These are phyloP conservation scores for Termitomyces heimii DNA, from an alignment of 768 basidiomycete genomes.

Conservation along the genomic window DNA sequence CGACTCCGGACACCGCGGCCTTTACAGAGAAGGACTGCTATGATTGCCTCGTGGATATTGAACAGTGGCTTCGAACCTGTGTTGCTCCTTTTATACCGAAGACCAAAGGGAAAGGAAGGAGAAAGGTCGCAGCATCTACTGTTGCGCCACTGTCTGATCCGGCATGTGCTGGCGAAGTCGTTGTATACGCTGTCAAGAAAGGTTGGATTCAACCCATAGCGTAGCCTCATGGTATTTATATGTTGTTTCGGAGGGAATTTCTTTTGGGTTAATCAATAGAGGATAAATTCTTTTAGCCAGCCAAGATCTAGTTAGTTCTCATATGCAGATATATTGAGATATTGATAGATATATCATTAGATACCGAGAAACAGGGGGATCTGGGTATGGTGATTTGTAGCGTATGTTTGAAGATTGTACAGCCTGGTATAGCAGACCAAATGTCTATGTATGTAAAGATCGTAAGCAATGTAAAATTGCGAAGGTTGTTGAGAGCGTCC, in stretches of 20 bases:
- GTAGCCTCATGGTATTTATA: not conserved
- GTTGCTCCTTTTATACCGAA: slow-evolving; percentile 30
- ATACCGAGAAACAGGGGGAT: not conserved
- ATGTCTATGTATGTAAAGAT: not conserved
- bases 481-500: not conserved
- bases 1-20: slow-evolving; percentile 25
- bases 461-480: not conserved
- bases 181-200: slow-evolving; percentile 51
- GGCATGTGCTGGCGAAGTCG: slow-evolving; percentile 53
- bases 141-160: slow-evolving; percentile 20
- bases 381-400: not conserved
- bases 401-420: slow-evolving; percentile 1
- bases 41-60: slow-evolving; percentile 61
- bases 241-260: not conserved
- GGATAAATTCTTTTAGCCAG: not conserved
- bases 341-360: not conserved
- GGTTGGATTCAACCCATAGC: slow-evolving; percentile 49
- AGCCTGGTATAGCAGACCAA: slow-evolving; percentile 1
- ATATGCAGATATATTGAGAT: not conserved
- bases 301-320: not conserved
- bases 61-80: slow-evolving; percentile 46
- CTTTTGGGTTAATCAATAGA: not conserved
- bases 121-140: slow-evolving; percentile 18
- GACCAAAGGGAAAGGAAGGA: slow-evolving; percentile 32
- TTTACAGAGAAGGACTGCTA: slow-evolving; percentile 69